Evolutionary conservation across 345 rosid species (phyloP), one percentile per base, ranked within the genome.

Genomic region (Melaleuca quinquenervia): DNA sequence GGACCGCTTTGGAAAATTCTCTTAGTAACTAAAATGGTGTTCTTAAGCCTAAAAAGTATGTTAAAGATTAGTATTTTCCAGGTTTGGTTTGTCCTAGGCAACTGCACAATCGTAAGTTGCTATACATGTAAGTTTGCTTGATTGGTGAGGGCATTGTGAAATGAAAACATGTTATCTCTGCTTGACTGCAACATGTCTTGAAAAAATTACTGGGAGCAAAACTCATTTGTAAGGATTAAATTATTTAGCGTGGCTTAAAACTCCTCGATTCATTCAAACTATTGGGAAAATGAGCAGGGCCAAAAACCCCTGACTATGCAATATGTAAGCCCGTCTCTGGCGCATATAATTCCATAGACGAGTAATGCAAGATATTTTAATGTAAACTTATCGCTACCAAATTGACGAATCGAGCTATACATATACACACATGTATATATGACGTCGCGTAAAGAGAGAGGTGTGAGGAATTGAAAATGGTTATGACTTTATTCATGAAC

Each of bases 311-410:
- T n/a, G 5, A 2, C 13, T 11, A 1, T 56, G 29, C 7, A 3
- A 26, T 56, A 56, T 5, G 29, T n/a, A 60, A 13, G 36, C n/a
- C 20, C 0, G 36, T 27, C 74, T 60, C 41, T 13, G 18, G 29
- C 22, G 10, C 16, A 7, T 11, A 64, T 29, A 29, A 64, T 64
- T 64, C 7, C 3, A 3, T 16, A 29, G 21, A 64, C 0, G 4
- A 64, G 0, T 15, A 3, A 64, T 64, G 11, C 7, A 44, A 64
- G 20, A 64, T 64, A 64, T 22, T 29, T 64, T 1, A 64, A 3
- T 10, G 32, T 16, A 5, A 16, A 15, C 1, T 16, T 2, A 29
- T 64, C 0, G 0, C 6, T 1, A 4, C 3, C 5, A 64, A 64
- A 29, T 5, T 1, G 20, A 64, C 6, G 1, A 32, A 29, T 64